Evolutionary conservation across 148 eudicot genomes (phyloP).

Genomic region (Rhododendron kiyosumense): DNA sequence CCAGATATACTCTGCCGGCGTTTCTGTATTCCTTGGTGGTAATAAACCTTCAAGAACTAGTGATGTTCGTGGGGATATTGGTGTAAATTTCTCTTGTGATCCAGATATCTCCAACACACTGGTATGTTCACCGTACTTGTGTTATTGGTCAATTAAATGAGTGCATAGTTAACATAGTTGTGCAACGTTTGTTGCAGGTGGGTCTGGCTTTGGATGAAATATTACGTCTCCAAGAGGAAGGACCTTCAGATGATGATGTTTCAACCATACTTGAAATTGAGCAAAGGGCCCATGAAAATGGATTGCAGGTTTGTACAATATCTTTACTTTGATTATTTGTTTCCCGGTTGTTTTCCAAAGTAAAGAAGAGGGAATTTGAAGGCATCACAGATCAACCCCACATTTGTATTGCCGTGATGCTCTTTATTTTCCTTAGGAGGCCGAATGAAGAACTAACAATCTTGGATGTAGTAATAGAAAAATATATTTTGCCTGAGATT

Average conservation of each 20-base stretch:
- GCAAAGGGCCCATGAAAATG: constrained; percentile 91
- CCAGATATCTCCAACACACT: constrained; percentile 66
- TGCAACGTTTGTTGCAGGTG: constrained; percentile 40
- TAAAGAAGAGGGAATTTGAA: background rate
- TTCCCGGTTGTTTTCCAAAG: background rate
- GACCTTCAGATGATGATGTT: constrained; percentile 75
- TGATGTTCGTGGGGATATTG: constrained; percentile 79
- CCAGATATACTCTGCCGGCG: constrained; percentile 85
- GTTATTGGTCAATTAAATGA: background rate
- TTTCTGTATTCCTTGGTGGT: constrained; percentile 88
- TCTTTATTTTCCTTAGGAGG: background rate
- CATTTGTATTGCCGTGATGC: background rate
- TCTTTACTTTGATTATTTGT: background rate
- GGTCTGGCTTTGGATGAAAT: constrained; percentile 80
- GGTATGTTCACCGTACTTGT: constrained; percentile 33
- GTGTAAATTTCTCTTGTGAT: constrained; percentile 79
- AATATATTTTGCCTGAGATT: background rate
- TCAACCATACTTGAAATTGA: constrained; percentile 80
- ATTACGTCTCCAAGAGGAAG: constrained; percentile 68
- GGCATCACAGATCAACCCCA: background rate
- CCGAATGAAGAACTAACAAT: background rate
- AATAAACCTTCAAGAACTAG: constrained; percentile 85
- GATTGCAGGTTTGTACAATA: constrained; percentile 51
- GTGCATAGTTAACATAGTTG: background rate
- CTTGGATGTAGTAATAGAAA: background rate